Conservation (phyloP, 805 yeast species). For the Lipomyces yamanashiensis region DNA sequence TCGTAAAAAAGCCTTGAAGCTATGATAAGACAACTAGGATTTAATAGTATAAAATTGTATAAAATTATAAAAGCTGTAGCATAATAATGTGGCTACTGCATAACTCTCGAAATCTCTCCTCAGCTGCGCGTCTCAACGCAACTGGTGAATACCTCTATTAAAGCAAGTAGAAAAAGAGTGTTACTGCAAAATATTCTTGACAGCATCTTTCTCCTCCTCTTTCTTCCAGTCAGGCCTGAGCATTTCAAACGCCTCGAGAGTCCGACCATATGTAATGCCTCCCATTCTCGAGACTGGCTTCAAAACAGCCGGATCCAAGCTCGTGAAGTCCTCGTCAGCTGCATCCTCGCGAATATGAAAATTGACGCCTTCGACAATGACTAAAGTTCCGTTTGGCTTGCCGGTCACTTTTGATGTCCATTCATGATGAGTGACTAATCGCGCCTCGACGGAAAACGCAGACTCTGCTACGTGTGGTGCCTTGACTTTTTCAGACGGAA, state of each 20-base stretch:
- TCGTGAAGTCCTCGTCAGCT: constrained; percentile 49
- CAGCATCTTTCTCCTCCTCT: not conserved
- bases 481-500: constrained; percentile 52
- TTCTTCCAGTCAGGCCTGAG: constrained; percentile 44
- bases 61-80: too few relatives aligned
- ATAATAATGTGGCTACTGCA: too few relatives aligned
- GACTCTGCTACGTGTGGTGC: constrained; percentile 66
- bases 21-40: too few relatives aligned
- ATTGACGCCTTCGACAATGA: constrained; percentile 60
- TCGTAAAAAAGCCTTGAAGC: too few relatives aligned
- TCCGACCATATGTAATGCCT: constrained; percentile 55
- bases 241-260: constrained; percentile 53
- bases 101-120: too few relatives aligned
- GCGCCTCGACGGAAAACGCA: constrained; percentile 62
- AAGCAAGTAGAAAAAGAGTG: not conserved
- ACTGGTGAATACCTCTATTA: too few relatives aligned
- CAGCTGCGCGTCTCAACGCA: too few relatives aligned
- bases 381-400: constrained; percentile 48
- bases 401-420: constrained; percentile 43
- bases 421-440: constrained; percentile 53
- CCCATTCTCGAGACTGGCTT: constrained; percentile 63
- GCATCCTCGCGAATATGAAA: constrained; percentile 64
- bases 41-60: too few relatives aligned
- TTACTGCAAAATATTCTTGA: not conserved
- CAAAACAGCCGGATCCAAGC: constrained; percentile 54